Evolutionary conservation across 805 yeast genomes (phyloP), one percentile per base, ranked within the genome.

Genomic region (Soucietia sequanensis): DNA sequence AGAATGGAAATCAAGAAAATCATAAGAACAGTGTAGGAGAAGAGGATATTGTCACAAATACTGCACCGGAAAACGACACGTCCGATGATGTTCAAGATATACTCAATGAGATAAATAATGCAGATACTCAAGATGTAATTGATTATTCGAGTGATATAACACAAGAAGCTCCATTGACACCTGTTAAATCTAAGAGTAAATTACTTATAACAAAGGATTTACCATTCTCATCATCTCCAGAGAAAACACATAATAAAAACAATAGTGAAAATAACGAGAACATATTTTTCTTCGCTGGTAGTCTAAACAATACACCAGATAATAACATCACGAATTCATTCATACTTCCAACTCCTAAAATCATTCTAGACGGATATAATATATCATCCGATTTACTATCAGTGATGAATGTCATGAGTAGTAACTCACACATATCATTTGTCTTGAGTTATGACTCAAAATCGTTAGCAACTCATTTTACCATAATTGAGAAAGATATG

Each of bases 401-500:
- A 24, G 60, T 74, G 30, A 68, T 63, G 37, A 61, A 68, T 33
- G 56, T 63, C 14, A 54, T 73, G 69, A 58, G 68, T 16, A 52
- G 60, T 8, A 73, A 70, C 4, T 63, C 73, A 17, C 99, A 93
- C 56, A 75, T 84, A 6, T 89, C 97, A 2, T 91, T 93, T 54
- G 72, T 90, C 22, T 68, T 93, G 48, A 78, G 83, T 57, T 82
- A 78, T 55, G 79, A 74, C 37, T 80, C 96, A 2, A 60, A 67
- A 36, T 63, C 75, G 0, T 60, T 93, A 20, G 89, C 95, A 5
- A 76, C 80, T 43, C 97, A 91, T 44, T 70, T 91, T 59, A 91
- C 98, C 0, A 56, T 86, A 31, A 84, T 91, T 43, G 99, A 93
- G 57, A 70, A 80, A 34, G 98, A 93, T 56, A 75, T 89, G 27